These are phyloP conservation scores for Clitoria ternatea DNA, from an alignment of 306 rosid species.

Conservation along the genomic window DNA sequence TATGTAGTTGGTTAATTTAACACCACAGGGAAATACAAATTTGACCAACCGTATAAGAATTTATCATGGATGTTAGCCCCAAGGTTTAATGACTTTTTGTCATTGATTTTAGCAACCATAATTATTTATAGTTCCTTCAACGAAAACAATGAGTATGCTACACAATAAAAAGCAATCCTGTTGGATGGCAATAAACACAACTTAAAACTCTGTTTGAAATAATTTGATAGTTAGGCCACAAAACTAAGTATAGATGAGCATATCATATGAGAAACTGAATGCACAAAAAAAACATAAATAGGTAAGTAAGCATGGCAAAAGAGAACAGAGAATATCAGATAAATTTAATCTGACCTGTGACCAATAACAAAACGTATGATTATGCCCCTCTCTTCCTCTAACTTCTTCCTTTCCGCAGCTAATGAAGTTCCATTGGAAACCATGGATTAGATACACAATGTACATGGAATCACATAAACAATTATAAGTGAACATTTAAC, in stretches of 20 bases:
- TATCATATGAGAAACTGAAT: not conserved
- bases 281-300: constrained; percentile 5
- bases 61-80: not conserved
- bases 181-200: not conserved
- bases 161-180: constrained; percentile 19
- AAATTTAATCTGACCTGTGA: constrained; percentile 59
- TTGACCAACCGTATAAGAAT: not conserved
- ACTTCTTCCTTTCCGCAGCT: constrained; percentile 67
- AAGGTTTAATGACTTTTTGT: constrained; percentile 3
- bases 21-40: not conserved
- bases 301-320: not conserved
- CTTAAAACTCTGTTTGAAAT: not conserved
- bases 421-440: constrained; percentile 24
- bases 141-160: not conserved
- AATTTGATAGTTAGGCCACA: not conserved
- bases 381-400: constrained; percentile 90
- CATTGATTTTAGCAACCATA: not conserved
- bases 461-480: constrained; percentile 3
- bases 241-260: not conserved
- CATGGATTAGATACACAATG: constrained; percentile 29
- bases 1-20: not conserved
- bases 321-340: constrained; percentile 1
- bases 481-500: not conserved
- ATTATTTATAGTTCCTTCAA: not conserved
- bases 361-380: constrained; percentile 85